Base-by-base conservation (phyloP, 305 asterid genomes). In the Ilex paraguariensis region DNA sequence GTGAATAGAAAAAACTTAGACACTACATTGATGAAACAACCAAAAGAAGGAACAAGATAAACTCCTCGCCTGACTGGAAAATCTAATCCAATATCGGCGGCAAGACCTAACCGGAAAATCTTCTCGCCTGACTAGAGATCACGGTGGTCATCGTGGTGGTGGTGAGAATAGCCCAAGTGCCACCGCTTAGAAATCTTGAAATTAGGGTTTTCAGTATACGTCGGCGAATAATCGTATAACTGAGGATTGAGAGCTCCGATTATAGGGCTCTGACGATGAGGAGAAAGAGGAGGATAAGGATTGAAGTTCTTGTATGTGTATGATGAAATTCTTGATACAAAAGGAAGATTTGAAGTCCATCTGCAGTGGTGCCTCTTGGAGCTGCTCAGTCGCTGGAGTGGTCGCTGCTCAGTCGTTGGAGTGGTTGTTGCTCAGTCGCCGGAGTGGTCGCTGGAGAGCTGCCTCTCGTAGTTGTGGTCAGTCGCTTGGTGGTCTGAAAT, bases 51-150 rank as follows among this genome's bases (percentile, higher is more conserved):
- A 16, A 17, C 13, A n/a, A 56, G 57, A 33, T 33, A 33, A 33
- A 33, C 40, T 33, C 40, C 7, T 33, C n/a, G n/a, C n/a, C n/a
- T n/a, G n/a, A n/a, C n/a, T n/a, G n/a, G n/a, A n/a, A n/a, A n/a
- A n/a, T n/a, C 95, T 71, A 93, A 80, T 30, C 95, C 85, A n/a
- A 93, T 69, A 61, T 93, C 99, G 64, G 97, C 90, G 17, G 86
- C 92, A 16, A 90, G 87, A 46, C 99, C 99, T 9, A 93, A 79
- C 10, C 92, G 92, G 88, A 93, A 90, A 54, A 93, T 90, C 75
- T 66, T 86, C 82, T 90, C 97, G 3, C 88, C 91, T 32, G 92
- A 70, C 6, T 40, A 66, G 48, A 58, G 54, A 59, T 84, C 83
- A 9, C 59, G 72, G 70, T 71, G 74, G 12, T 73, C 78, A 10